Percentiles rank a stretch among this genome's conserved stretches.
Evolutionary conservation across 768 basidiomycete genomes (phyloP).

Genomic region (Punctularia strigosozonata): DNA sequence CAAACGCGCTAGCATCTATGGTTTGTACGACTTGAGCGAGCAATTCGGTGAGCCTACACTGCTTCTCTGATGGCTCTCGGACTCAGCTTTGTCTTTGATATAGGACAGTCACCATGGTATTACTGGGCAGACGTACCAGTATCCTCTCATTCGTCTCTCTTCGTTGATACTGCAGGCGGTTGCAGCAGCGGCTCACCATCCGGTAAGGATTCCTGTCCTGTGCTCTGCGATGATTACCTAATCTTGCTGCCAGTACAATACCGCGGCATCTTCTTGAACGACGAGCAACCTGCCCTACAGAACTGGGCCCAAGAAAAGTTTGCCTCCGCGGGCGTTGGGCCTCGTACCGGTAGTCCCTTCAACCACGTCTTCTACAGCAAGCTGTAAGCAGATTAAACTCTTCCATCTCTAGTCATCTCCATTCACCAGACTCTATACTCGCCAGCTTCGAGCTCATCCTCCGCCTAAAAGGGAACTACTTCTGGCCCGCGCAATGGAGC

Average conservation of each 20-base stretch:
- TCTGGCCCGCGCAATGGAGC: constrained; percentile 42
- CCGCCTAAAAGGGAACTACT: constrained; percentile 54
- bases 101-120: constrained; percentile 50
- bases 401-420: constrained; percentile 9
- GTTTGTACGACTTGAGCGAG: constrained; percentile 56
- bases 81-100: neutral
- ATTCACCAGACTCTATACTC: neutral
- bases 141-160: constrained; percentile 35
- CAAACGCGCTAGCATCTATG: constrained; percentile 58
- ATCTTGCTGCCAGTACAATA: too few species aligned
- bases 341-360: constrained; percentile 42
- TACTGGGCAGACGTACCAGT: constrained; percentile 77
- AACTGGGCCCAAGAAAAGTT: constrained; percentile 65
- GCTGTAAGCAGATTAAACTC: constrained; percentile 30
- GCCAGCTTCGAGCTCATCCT: constrained; percentile 54
- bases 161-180: constrained; percentile 25
- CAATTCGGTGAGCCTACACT: constrained; percentile 35
- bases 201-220: too few species aligned
- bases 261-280: constrained; percentile 64
- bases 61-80: constrained; percentile 1
- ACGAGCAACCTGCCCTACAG: constrained; percentile 62
- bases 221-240: too few species aligned
- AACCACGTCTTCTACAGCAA: constrained; percentile 50
- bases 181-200: constrained; percentile 48
- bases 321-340: constrained; percentile 46